Percentiles rank a stretch among this genome's conserved stretches.
Evolutionary conservation across 73 alveolate species (phyloP).

Genomic region (Paramecium caudatum): DNA sequence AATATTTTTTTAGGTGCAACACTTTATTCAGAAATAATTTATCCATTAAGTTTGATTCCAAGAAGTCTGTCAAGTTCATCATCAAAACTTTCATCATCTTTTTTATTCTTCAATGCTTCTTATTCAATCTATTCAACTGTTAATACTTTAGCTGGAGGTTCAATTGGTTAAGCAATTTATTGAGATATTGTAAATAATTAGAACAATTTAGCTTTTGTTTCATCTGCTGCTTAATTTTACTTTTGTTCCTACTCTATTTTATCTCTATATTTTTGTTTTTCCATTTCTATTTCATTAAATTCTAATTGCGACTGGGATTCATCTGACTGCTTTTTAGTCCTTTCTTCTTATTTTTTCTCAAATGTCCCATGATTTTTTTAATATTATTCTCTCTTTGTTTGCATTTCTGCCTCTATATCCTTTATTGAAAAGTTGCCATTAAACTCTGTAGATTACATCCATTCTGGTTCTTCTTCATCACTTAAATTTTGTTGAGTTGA

Average conservation of each 20-base stretch:
- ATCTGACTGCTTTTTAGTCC: neutral
- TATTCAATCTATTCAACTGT: slow-evolving; percentile 50
- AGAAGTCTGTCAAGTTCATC: neutral
- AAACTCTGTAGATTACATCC: slow-evolving; percentile 44
- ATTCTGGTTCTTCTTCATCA: slow-evolving; percentile 60
- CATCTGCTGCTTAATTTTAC: neutral
- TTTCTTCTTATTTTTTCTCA: slow-evolving; percentile 59
- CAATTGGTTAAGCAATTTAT: neutral
- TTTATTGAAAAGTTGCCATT: slow-evolving; percentile 22
- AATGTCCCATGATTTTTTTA: slow-evolving; percentile 55
- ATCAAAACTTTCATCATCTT: neutral
- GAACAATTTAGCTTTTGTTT: neutral
- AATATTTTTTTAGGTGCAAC: too few species aligned
- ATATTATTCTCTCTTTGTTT: slow-evolving; percentile 9
- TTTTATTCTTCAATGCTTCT: neutral
- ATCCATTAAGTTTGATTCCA: too few species aligned
- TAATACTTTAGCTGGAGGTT: neutral
- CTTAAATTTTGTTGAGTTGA: neutral
- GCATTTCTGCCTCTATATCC: slow-evolving; percentile 39
- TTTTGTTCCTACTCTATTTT: slow-evolving; percentile 3
- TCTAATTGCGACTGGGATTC: neutral
- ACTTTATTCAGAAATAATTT: too few species aligned
- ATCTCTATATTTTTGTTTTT: slow-evolving; percentile 35
- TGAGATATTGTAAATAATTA: neutral
- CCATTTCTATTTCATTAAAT: slow-evolving; percentile 4